Evolutionary conservation across 2,329 filamentous ascomycete genomes (phyloP).

Genomic region (Penicillium sp.): DNA sequence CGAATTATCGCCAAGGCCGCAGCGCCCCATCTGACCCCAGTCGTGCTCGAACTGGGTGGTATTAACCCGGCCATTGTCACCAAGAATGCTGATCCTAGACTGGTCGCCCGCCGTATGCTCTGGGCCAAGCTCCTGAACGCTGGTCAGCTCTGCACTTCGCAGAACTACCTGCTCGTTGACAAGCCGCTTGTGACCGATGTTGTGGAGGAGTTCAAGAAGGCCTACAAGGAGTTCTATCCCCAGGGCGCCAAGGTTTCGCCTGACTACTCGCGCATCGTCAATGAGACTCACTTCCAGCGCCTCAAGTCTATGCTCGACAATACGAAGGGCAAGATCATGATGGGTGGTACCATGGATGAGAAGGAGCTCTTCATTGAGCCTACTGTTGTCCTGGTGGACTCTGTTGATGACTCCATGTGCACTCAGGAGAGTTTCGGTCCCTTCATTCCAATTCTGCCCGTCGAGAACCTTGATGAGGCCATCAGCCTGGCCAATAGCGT

Average conservation of each 20-base stretch:
- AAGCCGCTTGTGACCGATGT: constrained; percentile 69
- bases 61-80: constrained; percentile 90
- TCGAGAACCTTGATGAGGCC: constrained; percentile 78
- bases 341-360: constrained; percentile 82
- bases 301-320: constrained; percentile 90
- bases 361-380: constrained; percentile 81
- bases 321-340: constrained; percentile 76
- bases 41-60: constrained; percentile 86
- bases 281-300: constrained; percentile 72
- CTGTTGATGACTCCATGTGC: constrained; percentile 72
- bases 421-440: constrained; percentile 87
- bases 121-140: constrained; percentile 88
- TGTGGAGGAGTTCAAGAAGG: constrained; percentile 68
- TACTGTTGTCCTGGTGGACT: constrained; percentile 82
- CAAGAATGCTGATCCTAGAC: constrained; percentile 71
- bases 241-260: constrained; percentile 72
- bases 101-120: constrained; percentile 79
- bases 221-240: constrained; percentile 77
- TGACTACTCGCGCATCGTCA: constrained; percentile 79
- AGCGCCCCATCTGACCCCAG: constrained; percentile 81
- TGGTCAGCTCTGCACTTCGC: constrained; percentile 87
- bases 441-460: constrained; percentile 78
- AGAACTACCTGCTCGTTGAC: constrained; percentile 89
- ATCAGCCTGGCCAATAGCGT: constrained; percentile 77
- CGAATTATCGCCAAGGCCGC: constrained; percentile 88